Evolutionary conservation across 306 rosid species (phyloP).

Genomic region (Glycine latifolia): DNA sequence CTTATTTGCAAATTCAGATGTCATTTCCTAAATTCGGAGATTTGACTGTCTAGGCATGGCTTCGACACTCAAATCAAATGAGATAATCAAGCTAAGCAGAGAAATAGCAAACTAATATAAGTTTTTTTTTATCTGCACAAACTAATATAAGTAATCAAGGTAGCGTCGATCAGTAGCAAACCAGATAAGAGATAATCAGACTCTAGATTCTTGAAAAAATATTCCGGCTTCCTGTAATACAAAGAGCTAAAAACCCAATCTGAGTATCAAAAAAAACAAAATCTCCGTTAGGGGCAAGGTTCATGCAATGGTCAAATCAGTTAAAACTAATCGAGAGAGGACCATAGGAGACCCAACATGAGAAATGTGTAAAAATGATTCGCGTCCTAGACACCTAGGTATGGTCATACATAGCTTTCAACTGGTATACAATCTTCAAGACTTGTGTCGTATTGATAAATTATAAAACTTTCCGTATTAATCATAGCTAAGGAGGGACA

Average conservation of each 20-base stretch:
- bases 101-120: background rate
- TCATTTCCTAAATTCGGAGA: background rate
- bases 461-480: slow-evolving; percentile 43
- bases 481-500: slow-evolving; percentile 31
- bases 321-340: slow-evolving; percentile 29
- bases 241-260: slow-evolving; percentile 9
- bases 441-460: slow-evolving; percentile 37
- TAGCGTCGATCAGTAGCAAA: slow-evolving; percentile 16
- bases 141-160: background rate
- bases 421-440: slow-evolving; percentile 38
- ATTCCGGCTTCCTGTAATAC: background rate
- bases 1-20: background rate
- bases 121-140: too few species aligned
- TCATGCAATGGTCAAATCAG: slow-evolving; percentile 5
- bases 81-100: background rate
- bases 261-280: background rate
- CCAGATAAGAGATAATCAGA: slow-evolving; percentile 18
- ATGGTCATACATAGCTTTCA: slow-evolving; percentile 15
- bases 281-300: slow-evolving; percentile 10
- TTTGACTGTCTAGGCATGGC: background rate
- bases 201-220: background rate
- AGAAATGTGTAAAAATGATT: slow-evolving; percentile 12
- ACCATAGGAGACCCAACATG: slow-evolving; percentile 18
- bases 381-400: background rate
- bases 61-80: background rate